Conservation (phyloP, 1,139 yeast species). For the Hanseniaspora sp. region DNA sequence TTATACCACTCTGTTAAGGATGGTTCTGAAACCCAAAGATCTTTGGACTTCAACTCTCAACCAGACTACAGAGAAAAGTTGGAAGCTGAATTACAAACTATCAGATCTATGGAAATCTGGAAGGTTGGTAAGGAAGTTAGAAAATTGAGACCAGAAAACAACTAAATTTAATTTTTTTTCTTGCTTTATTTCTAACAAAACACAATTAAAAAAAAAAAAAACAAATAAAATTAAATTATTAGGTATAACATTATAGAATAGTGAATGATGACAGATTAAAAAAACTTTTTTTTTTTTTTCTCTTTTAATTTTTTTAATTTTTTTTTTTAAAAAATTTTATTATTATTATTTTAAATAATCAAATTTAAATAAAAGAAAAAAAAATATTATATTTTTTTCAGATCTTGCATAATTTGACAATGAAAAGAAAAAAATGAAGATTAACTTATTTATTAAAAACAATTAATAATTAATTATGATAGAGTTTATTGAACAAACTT, state of each 20-base stretch:
- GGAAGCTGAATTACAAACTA: slow-evolving; percentile 82
- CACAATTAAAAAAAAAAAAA: background rate
- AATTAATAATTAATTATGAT: background rate
- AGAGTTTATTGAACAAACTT: slow-evolving; percentile 3
- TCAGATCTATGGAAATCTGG: slow-evolving; percentile 99
- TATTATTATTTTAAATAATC: too few species aligned
- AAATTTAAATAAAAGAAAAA: background rate
- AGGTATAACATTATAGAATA: slow-evolving; percentile 16
- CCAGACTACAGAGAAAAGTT: slow-evolving; percentile 94
- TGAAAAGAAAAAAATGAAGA: background rate
- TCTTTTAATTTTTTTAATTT: background rate
- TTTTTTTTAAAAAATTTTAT: background rate
- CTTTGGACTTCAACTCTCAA: slow-evolving; percentile 95
- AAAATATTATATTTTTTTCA: background rate
- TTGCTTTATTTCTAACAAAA: background rate
- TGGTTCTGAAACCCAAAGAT: slow-evolving; percentile 96
- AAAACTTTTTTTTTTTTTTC: slow-evolving; percentile 2
- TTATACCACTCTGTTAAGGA: slow-evolving; percentile 89
- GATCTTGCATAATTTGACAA: too few species aligned
- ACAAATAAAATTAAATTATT: background rate
- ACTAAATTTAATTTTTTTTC: slow-evolving; percentile 36
- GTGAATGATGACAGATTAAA: slow-evolving; percentile 8
- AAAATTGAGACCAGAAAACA: slow-evolving; percentile 98
- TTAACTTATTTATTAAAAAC: background rate
- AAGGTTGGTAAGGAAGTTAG: slow-evolving; percentile 98